Evolutionary conservation across 495 filamentous ascomycete genomes (phyloP), one percentile per base, ranked within the genome.

Genomic region (Podospora pseudopauciseta): DNA sequence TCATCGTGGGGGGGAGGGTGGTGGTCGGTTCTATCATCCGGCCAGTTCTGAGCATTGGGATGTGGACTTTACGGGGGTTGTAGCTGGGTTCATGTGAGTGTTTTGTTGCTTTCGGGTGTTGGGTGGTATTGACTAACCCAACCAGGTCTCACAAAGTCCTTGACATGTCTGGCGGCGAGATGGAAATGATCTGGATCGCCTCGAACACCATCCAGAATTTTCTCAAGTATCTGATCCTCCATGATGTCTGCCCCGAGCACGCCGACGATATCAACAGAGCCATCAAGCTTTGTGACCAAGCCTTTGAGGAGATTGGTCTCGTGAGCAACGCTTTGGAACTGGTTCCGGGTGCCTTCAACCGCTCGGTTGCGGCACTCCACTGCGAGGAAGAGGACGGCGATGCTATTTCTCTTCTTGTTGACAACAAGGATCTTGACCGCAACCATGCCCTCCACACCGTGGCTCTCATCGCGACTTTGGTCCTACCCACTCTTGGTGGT

Each of bases 191-290:
- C 60, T 2, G 27, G 11, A 64, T 60, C 19, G 77, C 75, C 19
- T 78, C 78, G 32, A 70, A 77, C 13, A 86, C 95, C 4, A 82
- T 97, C 60, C 85, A 85, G 63, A 97, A 95, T 77, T 97, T 97
- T 77, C 85, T 96, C 67, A 93, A 92, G 70, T 99, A 97, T 72
- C 83, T 97, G 9, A 81, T 93, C 15, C 85, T 85, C 66, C 94
- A 97, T 72, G 83, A 91, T 49, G 95, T 96, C 16, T 96, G 92
- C 70, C 90, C 90, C 3, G 95, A 99, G 71, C 89, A 93, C 75
- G 80, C 72, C 0, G 81, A 83, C 0, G 85, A 91, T 69, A 83
- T 98, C 63, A 76, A 86, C 30, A 82, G 81, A 2, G 94, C 93
- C 2, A 82, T 89, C 26, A 75, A 71, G 3, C 75, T 93, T 55